Conservation (phyloP, 257 asterid genomes). For the Apocynum venetum region DNA sequence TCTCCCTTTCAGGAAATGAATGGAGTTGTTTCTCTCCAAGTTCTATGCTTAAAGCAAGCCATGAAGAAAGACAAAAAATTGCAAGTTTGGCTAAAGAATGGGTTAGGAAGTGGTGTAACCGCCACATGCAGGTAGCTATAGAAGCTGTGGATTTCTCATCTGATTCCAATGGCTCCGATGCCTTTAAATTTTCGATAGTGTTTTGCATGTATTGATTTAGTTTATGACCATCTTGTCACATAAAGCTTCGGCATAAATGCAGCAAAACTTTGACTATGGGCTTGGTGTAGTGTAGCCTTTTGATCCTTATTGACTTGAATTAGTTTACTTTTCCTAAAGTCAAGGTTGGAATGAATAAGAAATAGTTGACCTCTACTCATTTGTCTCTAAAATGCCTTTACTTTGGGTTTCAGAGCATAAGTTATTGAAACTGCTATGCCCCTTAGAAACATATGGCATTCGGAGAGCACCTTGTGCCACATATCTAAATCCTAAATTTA, state of each 20-base stretch:
- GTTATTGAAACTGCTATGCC: background rate
- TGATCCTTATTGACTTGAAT: background rate
- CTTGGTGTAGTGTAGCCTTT: background rate
- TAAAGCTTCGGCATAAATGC: background rate
- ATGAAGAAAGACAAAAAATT: constrained; percentile 62
- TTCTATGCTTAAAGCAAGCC: constrained; percentile 33
- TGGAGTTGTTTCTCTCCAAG: constrained; percentile 26
- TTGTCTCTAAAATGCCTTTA: background rate
- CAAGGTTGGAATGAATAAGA: background rate
- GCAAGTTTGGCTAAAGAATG: constrained; percentile 71
- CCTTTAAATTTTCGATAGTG: background rate
- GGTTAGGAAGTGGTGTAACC: constrained; percentile 77
- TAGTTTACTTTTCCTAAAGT: background rate
- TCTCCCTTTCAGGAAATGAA: constrained; percentile 39
- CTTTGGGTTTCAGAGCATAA: background rate
- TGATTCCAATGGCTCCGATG: background rate
- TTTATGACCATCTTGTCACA: background rate
- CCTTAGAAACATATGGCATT: background rate
- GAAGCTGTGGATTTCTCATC: background rate
- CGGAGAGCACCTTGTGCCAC: background rate
- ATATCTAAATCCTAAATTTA: background rate
- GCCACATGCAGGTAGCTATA: constrained; percentile 65
- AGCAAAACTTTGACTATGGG: background rate
- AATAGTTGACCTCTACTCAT: background rate
- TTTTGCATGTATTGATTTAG: background rate